Percentiles rank a stretch among this genome's conserved stretches.
phyloP scores from a whole-genome alignment of 2,329 filamentous ascomycete species.

The Pleomassaria siparia region DNA sequence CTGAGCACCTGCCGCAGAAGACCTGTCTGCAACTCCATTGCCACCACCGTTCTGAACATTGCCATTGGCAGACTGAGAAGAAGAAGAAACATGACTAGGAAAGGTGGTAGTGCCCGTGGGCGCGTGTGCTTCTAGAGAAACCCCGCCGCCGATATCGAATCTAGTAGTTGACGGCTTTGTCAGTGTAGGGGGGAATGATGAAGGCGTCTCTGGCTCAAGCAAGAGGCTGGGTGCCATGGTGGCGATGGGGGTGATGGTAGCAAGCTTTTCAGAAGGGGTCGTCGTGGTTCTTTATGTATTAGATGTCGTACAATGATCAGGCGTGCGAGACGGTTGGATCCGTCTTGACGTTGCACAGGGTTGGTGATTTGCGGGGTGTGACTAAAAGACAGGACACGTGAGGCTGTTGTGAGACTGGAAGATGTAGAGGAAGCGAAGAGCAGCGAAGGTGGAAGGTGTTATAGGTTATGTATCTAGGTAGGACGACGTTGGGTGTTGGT shows the following conservation, averaged over 20 bases:
- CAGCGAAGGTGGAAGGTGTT: neutral
- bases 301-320: neutral
- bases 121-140: conserved; percentile 26
- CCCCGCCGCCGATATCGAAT: conserved; percentile 14
- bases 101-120: conserved; percentile 17
- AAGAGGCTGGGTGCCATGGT: conserved; percentile 36
- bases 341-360: neutral
- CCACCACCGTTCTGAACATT: conserved; percentile 8
- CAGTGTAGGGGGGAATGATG: conserved; percentile 13
- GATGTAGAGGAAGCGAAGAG: neutral
- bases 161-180: conserved; percentile 15
- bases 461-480: too few relatives aligned
- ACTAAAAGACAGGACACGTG: neutral
- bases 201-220: conserved; percentile 25
- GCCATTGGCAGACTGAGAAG: conserved; percentile 16
- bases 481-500: too few relatives aligned
- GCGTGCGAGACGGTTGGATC: neutral
- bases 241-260: neutral
- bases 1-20: conserved; percentile 14
- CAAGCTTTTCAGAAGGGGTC: neutral
- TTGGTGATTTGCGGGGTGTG: neutral
- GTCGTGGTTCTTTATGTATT: neutral
- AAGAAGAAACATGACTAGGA: conserved; percentile 17
- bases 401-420: neutral
- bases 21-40: conserved; percentile 14